phyloP scores from a whole-genome alignment of 2,329 filamentous ascomycete genomes.

The Arthrobotrys megalospora region DNA sequence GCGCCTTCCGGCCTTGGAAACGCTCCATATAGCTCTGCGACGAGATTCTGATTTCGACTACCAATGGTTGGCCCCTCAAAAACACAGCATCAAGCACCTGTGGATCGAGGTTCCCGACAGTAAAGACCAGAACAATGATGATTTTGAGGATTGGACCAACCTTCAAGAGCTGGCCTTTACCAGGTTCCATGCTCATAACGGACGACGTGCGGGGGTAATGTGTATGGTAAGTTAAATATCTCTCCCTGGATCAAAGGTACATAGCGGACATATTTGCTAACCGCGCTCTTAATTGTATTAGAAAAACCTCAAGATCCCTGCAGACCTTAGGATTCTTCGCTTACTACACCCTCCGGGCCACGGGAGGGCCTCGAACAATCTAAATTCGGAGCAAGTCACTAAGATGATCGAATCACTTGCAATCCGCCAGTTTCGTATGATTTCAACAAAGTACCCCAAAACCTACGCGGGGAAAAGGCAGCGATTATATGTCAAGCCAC shows the following conservation, averaged over 20 bases:
- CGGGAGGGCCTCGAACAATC: not conserved
- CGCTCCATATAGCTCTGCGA: not conserved
- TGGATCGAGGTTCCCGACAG: constrained; percentile 2
- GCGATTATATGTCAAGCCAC: constrained; percentile 12
- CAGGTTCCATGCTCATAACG: not conserved
- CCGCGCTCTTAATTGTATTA: not conserved
- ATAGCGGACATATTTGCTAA: not conserved
- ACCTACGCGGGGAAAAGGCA: not conserved
- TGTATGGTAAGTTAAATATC: constrained; percentile 4
- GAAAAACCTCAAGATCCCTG: constrained; percentile 17
- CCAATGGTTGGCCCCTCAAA: not conserved
- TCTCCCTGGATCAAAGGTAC: not conserved
- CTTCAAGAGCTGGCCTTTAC: constrained; percentile 11
- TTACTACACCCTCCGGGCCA: not conserved
- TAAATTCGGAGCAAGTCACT: not conserved
- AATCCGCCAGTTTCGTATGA: not conserved
- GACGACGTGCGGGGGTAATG: not conserved
- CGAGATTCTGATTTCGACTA: not conserved
- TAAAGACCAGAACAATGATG: not conserved
- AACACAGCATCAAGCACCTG: not conserved
- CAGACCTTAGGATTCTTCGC: not conserved
- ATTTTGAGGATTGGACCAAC: constrained; percentile 9
- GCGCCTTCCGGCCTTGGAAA: constrained; percentile 2
- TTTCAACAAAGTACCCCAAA: constrained; percentile 1
- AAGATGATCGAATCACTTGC: not conserved